phyloP scores from a whole-genome alignment of 2,329 filamentous ascomycete genomes.

The Aureobasidium sp. region DNA sequence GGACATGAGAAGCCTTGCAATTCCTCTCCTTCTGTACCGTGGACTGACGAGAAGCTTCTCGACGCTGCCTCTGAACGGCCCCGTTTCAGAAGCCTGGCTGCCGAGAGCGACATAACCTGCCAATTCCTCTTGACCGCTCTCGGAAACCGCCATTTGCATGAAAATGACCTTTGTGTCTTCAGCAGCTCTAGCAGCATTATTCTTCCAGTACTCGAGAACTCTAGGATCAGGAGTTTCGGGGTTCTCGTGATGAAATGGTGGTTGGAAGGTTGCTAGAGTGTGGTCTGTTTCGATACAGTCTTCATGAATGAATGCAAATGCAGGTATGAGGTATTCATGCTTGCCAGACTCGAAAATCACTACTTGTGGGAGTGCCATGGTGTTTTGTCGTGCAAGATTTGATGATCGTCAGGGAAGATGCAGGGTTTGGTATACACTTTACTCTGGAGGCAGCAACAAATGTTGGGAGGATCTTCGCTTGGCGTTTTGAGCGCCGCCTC shows the following conservation, averaged over 20 bases:
- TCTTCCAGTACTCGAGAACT: constrained; percentile 50
- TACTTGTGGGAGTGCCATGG: neutral
- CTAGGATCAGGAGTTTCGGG: constrained; percentile 27
- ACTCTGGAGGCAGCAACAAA: neutral
- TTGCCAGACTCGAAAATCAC: neutral
- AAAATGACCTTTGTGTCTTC: constrained; percentile 43
- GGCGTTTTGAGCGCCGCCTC: neutral
- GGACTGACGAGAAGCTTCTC: constrained; percentile 52
- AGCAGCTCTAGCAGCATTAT: constrained; percentile 40
- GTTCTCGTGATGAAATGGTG: constrained; percentile 43
- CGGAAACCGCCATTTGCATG: constrained; percentile 15
- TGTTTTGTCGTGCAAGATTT: neutral
- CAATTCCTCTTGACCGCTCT: constrained; percentile 29
- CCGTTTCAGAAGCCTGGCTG: constrained; percentile 47
- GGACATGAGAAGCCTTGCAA: constrained; percentile 43
- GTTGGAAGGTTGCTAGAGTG: constrained; percentile 50
- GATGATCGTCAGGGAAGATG: neutral
- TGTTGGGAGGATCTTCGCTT: neutral
- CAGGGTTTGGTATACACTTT: neutral
- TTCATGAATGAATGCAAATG: constrained; percentile 50
- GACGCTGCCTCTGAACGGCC: constrained; percentile 44
- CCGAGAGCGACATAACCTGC: constrained; percentile 49
- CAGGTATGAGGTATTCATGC: constrained; percentile 46
- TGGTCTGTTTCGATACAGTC: constrained; percentile 51
- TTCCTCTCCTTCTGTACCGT: constrained; percentile 41